Conservation (phyloP, 148 eudicot species). For the Chenopodium album region DNA sequence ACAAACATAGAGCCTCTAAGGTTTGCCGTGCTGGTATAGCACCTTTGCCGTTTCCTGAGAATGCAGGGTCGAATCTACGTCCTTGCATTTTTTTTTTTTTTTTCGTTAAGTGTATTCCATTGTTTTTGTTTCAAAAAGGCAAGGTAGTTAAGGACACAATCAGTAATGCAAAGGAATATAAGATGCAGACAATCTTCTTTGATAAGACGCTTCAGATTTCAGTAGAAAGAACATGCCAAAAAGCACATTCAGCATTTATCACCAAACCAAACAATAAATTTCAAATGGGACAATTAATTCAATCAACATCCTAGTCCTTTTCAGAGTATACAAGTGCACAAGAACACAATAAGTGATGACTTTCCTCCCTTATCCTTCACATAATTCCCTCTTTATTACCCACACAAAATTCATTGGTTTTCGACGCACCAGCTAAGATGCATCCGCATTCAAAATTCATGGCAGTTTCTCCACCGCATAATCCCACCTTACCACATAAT, state of each 20-base stretch:
- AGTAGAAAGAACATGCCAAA: slow-evolving; percentile 1
- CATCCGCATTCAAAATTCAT: slow-evolving; percentile 30
- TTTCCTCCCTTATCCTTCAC: slow-evolving; percentile 39
- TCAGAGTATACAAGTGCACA: slow-evolving; percentile 10
- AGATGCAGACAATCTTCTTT: not conserved
- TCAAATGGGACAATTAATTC: slow-evolving; percentile 1
- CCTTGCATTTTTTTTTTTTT: too few relatives aligned
- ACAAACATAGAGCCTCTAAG: too few relatives aligned
- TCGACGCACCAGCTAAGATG: slow-evolving; percentile 39
- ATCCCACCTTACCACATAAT: slow-evolving; percentile 15
- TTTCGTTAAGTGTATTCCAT: too few relatives aligned
- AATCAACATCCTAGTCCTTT: slow-evolving; percentile 18
- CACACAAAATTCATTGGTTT: slow-evolving; percentile 49
- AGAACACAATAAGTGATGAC: not conserved
- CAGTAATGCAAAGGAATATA: not conserved
- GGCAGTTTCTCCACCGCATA: slow-evolving; percentile 50
- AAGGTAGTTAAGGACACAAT: too few relatives aligned
- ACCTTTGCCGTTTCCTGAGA: too few relatives aligned
- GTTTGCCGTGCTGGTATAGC: too few relatives aligned
- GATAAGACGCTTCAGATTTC: not conserved
- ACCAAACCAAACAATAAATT: not conserved
- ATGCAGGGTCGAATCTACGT: too few relatives aligned
- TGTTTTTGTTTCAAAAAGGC: too few relatives aligned
- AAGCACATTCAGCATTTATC: not conserved
- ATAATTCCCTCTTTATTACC: slow-evolving; percentile 18